These are phyloP conservation scores for Aspergillus terreus DNA, from an alignment of 2,329 filamentous ascomycete species.

Conservation along the genomic window DNA sequence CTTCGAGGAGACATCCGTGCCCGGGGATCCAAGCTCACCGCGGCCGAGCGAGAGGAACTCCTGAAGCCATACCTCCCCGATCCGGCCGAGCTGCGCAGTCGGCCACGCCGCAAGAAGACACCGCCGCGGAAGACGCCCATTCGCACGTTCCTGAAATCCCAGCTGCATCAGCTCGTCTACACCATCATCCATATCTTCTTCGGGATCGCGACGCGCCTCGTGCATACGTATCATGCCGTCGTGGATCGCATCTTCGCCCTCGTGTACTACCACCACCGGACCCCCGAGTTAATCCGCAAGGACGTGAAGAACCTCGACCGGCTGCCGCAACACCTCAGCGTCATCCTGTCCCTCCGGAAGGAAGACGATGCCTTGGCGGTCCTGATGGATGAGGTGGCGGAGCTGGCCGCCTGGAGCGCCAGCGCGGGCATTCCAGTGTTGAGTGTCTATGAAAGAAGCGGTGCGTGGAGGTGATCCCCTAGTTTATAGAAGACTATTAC, in stretches of 20 bases:
- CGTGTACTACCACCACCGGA: conserved; percentile 91
- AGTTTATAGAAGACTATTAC: not conserved
- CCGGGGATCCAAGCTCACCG: conserved; percentile 39
- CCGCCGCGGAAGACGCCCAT: conserved; percentile 36
- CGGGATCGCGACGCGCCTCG: conserved; percentile 79
- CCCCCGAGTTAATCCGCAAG: conserved; percentile 83
- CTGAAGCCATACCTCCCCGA: conserved; percentile 52
- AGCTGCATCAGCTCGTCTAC: conserved; percentile 43
- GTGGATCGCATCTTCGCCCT: conserved; percentile 75
- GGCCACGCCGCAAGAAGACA: conserved; percentile 22
- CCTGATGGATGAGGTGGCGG: conserved; percentile 83
- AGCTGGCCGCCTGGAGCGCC: conserved; percentile 89
- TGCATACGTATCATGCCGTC: conserved; percentile 75
- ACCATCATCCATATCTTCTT: conserved; percentile 67
- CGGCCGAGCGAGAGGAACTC: conserved; percentile 49
- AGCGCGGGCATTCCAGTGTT: conserved; percentile 82
- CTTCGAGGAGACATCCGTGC: conserved; percentile 39
- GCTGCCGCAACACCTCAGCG: conserved; percentile 80
- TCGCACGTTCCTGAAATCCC: conserved; percentile 42
- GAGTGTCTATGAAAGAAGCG: conserved; percentile 88
- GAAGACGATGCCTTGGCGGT: conserved; percentile 74
- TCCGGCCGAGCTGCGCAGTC: conserved; percentile 28
- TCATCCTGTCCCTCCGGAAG: conserved; percentile 70
- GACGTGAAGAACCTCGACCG: conserved; percentile 73
- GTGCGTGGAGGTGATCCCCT: conserved; percentile 47